Percentiles rank a stretch among this genome's conserved stretches.
These are phyloP conservation scores for Panaeolus papilionaceus DNA, from an alignment of 768 basidiomycete genomes.

Conservation along the genomic window DNA sequence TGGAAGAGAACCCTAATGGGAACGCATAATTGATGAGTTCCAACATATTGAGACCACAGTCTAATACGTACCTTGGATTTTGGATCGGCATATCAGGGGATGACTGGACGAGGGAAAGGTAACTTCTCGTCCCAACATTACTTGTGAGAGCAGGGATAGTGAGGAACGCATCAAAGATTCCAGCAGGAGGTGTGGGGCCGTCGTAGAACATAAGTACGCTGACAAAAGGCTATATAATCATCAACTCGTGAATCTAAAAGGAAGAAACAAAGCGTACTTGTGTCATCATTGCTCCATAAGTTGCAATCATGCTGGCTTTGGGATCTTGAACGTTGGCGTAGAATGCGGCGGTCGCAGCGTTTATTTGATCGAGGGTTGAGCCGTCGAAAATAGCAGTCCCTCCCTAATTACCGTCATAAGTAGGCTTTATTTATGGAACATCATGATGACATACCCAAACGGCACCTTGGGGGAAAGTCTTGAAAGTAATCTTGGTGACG, in stretches of 20 bases:
- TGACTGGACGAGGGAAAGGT: conserved; percentile 45
- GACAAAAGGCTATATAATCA: conserved; percentile 17
- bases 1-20: conserved; percentile 41
- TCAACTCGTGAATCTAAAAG: not conserved
- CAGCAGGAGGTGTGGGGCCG: conserved; percentile 51
- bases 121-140: conserved; percentile 47
- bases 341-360: conserved; percentile 48
- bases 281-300: conserved; percentile 46
- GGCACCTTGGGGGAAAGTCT: conserved; percentile 56
- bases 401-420: conserved; percentile 41
- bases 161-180: conserved; percentile 59
- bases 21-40: not conserved
- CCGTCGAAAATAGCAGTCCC: conserved; percentile 47
- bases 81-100: conserved; percentile 42
- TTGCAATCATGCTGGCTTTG: conserved; percentile 55
- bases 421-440: not conserved
- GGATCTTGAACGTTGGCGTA: conserved; percentile 49
- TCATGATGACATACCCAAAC: conserved; percentile 56
- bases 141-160: conserved; percentile 44
- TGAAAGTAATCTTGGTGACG: conserved; percentile 62
- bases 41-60: not conserved
- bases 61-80: conserved; percentile 28
- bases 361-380: conserved; percentile 30
- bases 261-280: not conserved
- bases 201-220: conserved; percentile 62